Evolutionary conservation across 345 rosid genomes (phyloP), one percentile per base, ranked within the genome.

Genomic region (Clausena lansium): DNA sequence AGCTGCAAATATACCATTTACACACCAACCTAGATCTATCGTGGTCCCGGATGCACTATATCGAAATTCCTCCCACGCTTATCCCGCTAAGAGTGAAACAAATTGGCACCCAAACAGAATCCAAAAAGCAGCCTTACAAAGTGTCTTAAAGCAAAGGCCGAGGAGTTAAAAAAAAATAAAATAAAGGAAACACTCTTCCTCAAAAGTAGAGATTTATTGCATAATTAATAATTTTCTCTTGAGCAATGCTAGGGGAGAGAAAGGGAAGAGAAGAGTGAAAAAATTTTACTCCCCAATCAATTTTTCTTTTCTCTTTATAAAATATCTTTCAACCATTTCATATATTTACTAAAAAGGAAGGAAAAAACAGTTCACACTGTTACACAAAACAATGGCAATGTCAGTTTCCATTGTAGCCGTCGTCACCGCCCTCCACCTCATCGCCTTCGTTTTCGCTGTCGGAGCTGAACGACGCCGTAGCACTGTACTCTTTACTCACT

Each of bases 391-490:
- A 24, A 96, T 91, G 99, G 98, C 95, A 0, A 71, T 91, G 79
- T 94, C 97, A 41, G 81, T 96, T 35, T 65, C 91, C 38, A 75
- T 92, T 65, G 67, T 94, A 63, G 93, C 87, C 74, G 47, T 82
- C 83, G 50, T 89, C 82, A 85, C 77, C 57, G 78, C 94, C 54
- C 97, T 94, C 69, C 95, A 96, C 81, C 90, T 91, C 88, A 81
- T 96, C 73, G 97, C 98, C 85, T 96, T 96, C 80, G 91, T 93
- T 77, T 83, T 93, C 81, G 98, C 99, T 81, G 81, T 96, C 76
- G 99, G 99, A 35, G 98, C 97, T 61, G 99, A 94, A 75, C 92
- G 92, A 71, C 97, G 99, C 84, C 99, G 99, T 45, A 91, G 98
- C 94, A 81, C 83, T 7, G 99, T 95, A 88, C n/a, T 54, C 32